These are phyloP conservation scores for Eimeria brunetti DNA, from an alignment of 169 alveolate species.

Conservation along the genomic window DNA sequence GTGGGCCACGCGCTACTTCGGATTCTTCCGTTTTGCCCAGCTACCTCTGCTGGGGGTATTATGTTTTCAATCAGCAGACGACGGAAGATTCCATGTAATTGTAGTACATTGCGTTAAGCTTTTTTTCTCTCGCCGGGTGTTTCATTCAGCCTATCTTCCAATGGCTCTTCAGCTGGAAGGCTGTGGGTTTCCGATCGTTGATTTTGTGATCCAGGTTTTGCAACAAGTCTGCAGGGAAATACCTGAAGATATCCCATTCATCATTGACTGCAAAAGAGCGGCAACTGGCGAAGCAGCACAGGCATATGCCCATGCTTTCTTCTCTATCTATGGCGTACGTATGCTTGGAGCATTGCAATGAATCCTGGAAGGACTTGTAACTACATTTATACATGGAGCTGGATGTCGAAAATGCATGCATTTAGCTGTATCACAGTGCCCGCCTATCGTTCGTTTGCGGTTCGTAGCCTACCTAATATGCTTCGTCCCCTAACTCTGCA, in stretches of 20 bases:
- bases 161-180: not conserved
- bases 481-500: not conserved
- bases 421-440: not conserved
- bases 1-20: conserved; percentile 5
- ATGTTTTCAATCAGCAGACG: not conserved
- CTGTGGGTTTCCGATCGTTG: not conserved
- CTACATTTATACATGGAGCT: not conserved
- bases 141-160: not conserved
- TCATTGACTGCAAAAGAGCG: conserved; percentile 85
- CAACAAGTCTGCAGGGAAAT: conserved; percentile 74
- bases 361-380: not conserved
- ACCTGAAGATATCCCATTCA: conserved; percentile 83
- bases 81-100: not conserved
- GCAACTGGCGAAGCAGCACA: conserved; percentile 84
- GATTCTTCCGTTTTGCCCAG: not conserved
- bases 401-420: not conserved
- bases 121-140: not conserved
- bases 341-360: not conserved
- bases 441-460: not conserved
- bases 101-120: not conserved
- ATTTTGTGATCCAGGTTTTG: conserved; percentile 67
- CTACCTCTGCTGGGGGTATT: not conserved
- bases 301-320: conserved; percentile 79
- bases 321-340: conserved; percentile 68
- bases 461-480: not conserved